Evolutionary conservation across 345 rosid species (phyloP).

Genomic region (Citrus australasica): DNA sequence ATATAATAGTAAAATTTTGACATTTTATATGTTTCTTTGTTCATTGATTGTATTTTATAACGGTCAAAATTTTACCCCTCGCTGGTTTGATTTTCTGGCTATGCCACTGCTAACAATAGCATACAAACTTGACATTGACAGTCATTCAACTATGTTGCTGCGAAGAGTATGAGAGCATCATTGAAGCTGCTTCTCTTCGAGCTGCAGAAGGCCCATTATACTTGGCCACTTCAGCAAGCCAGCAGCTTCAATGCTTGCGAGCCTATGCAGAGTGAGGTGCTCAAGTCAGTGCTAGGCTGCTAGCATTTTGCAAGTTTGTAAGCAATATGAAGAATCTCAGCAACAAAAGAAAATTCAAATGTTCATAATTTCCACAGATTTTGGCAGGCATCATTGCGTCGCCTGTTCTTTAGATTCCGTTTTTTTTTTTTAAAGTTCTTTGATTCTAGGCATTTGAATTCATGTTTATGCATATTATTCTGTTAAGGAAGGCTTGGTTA

Average conservation of each 20-base stretch:
- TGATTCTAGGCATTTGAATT: neutral
- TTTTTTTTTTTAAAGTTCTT: neutral
- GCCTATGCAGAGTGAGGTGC: neutral
- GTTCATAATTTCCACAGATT: neutral
- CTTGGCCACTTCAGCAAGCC: neutral
- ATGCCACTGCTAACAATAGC: neutral
- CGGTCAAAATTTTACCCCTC: no score
- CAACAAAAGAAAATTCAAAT: neutral
- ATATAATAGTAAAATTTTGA: no score
- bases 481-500: neutral
- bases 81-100: no score
- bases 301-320: no score
- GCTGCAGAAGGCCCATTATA: neutral
- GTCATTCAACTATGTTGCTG: neutral
- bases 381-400: neutral
- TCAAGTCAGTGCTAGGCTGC: no score
- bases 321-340: neutral
- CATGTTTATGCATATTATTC: neutral
- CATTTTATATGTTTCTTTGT: no score
- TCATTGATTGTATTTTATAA: no score
- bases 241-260: neutral
- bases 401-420: neutral
- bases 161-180: conserved; percentile 4
- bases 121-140: conserved; percentile 3
- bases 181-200: neutral